phyloP scores from a whole-genome alignment of 345 rosid genomes.

The Eucalyptus polybractea region DNA sequence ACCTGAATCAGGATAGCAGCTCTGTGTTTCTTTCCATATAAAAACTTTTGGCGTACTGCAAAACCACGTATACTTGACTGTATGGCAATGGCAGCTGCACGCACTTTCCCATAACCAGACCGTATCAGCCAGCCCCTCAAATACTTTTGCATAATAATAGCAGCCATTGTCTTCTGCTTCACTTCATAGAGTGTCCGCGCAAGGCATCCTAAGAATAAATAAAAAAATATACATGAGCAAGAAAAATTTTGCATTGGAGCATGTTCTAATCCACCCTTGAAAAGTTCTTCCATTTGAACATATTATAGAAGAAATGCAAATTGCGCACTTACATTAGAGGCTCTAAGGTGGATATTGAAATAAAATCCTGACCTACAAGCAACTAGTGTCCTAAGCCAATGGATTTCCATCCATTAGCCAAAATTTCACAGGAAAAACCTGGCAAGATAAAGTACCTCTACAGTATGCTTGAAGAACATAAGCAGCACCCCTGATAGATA shows the following conservation, averaged over 20 bases:
- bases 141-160: slow-evolving; percentile 56
- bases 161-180: slow-evolving; percentile 61
- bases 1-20: slow-evolving; percentile 85
- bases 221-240: not conserved
- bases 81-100: slow-evolving; percentile 38
- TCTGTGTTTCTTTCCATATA: slow-evolving; percentile 42
- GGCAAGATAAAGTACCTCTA: slow-evolving; percentile 43
- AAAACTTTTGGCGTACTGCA: slow-evolving; percentile 41
- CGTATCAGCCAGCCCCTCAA: slow-evolving; percentile 48
- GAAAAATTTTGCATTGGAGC: not conserved
- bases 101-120: slow-evolving; percentile 31
- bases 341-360: not conserved
- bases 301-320: not conserved
- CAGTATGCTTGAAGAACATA: slow-evolving; percentile 69
- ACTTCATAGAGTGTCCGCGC: slow-evolving; percentile 43
- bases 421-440: not conserved
- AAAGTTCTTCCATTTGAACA: not conserved
- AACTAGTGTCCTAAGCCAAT: not conserved
- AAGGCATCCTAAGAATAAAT: slow-evolving; percentile 53
- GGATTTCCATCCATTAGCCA: not conserved
- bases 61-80: slow-evolving; percentile 67
- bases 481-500: slow-evolving; percentile 43
- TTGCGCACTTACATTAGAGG: not conserved
- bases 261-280: not conserved
- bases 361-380: not conserved